Percentiles rank a stretch among this genome's conserved stretches.
These are phyloP conservation scores for Aspergillus luchuensis DNA, from an alignment of 2,329 filamentous ascomycete genomes.

Conservation along the genomic window DNA sequence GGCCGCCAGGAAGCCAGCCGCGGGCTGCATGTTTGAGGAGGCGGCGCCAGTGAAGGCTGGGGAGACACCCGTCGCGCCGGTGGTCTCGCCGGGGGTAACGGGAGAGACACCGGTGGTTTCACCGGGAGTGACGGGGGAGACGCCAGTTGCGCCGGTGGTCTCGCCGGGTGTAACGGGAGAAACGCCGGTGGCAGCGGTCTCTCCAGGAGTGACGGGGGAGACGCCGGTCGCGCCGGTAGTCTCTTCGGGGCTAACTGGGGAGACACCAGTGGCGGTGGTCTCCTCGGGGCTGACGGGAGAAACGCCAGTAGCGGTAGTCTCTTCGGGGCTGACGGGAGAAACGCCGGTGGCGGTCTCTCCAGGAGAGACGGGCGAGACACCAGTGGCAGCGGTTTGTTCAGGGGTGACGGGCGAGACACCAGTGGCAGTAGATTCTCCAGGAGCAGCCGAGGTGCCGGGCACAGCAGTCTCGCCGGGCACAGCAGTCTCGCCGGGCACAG, in stretches of 20 bases:
- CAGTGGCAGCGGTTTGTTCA: too few species aligned
- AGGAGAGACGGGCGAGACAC: too few species aligned
- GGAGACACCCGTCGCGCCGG: not conserved
- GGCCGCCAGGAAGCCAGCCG: conserved; percentile 40
- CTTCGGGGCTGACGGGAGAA: conserved; percentile 1
- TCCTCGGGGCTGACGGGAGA: conserved; percentile 7
- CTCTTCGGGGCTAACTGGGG: not conserved
- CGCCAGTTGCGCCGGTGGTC: conserved; percentile 1
- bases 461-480: too few species aligned
- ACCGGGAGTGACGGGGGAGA: not conserved
- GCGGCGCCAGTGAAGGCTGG: conserved; percentile 39
- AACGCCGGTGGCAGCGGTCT: conserved; percentile 1
- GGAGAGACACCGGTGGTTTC: conserved; percentile 17
- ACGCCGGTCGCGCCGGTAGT: not conserved
- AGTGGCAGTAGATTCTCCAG: not conserved
- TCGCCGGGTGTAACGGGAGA: not conserved
- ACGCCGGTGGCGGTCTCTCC: not conserved
- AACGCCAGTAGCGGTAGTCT: conserved; percentile 11
- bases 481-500: conserved; percentile 2
- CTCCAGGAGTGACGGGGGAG: conserved; percentile 2
- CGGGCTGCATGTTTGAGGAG: conserved; percentile 36
- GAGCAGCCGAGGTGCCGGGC: too few species aligned
- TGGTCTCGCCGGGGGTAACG: not conserved
- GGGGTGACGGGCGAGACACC: not conserved
- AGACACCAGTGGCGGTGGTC: not conserved